phyloP scores from a whole-genome alignment of 768 basidiomycete species.

The Pisolithus tinctorius region DNA sequence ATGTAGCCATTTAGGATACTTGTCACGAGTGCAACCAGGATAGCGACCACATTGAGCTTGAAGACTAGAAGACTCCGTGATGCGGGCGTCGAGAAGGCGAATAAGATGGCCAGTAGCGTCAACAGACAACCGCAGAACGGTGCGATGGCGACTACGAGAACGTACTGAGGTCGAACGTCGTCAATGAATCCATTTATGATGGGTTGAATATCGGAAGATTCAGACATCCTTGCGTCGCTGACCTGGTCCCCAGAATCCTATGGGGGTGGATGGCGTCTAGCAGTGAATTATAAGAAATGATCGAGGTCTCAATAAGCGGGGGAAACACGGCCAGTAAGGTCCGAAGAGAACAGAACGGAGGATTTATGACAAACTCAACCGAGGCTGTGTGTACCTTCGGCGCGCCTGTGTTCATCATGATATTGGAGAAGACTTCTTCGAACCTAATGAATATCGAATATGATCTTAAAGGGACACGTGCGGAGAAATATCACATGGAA shows the following conservation, averaged over 20 bases:
- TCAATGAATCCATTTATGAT: not conserved
- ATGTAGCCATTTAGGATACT: not conserved
- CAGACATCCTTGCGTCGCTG: not conserved
- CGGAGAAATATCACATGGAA: too few relatives aligned
- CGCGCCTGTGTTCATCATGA: too few relatives aligned
- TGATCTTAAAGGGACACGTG: too few relatives aligned
- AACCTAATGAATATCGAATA: too few relatives aligned
- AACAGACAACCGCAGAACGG: not conserved
- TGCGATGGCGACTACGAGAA: not conserved
- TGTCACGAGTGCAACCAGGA: constrained; percentile 9
- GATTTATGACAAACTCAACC: too few relatives aligned
- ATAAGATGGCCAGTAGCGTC: constrained; percentile 9
- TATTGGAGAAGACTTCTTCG: too few relatives aligned
- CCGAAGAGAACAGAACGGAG: too few relatives aligned
- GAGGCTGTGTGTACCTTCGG: too few relatives aligned
- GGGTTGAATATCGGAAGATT: not conserved
- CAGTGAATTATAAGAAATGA: not conserved
- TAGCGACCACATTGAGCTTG: constrained; percentile 18
- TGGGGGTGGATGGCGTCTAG: not conserved
- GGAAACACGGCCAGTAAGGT: too few relatives aligned
- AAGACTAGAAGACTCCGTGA: constrained; percentile 18
- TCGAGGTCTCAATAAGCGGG: too few relatives aligned
- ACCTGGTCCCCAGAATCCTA: not conserved
- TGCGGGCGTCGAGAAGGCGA: constrained; percentile 19
- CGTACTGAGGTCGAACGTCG: not conserved